Evolutionary conservation across 1,284 basidiomycete genomes (phyloP).

Genomic region (Coniferiporia sulphurascens): DNA sequence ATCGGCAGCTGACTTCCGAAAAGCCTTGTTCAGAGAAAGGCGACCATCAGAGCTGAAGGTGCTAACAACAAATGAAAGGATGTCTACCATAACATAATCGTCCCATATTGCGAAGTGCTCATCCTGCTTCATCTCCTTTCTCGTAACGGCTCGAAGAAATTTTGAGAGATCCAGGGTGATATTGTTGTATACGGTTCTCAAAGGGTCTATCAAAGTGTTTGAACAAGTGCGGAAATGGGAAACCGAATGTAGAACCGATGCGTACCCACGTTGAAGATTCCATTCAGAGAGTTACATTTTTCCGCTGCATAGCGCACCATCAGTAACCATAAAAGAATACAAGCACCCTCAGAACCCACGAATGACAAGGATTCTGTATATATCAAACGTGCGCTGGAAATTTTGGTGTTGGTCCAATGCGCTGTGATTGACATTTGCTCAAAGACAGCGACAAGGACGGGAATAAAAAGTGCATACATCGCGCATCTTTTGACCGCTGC

Average conservation of each 20-base stretch:
- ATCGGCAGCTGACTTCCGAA: background rate
- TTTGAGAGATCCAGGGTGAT: conserved; percentile 3
- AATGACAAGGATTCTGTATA: conserved; percentile 10
- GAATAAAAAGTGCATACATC: background rate
- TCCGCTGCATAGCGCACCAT: background rate
- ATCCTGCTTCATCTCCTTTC: conserved; percentile 1
- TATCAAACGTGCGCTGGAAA: conserved; percentile 10
- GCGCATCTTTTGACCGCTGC: conserved; percentile 1
- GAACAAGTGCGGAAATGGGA: background rate
- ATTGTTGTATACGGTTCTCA: conserved; percentile 1
- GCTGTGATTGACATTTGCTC: background rate
- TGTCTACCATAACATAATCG: background rate
- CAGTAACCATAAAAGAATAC: background rate
- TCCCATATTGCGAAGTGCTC: conserved; percentile 4
- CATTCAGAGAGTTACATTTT: conserved; percentile 13
- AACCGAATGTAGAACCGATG: background rate
- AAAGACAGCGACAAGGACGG: background rate
- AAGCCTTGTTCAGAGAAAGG: background rate
- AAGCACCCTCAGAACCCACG: background rate
- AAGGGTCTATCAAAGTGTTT: conserved; percentile 4
- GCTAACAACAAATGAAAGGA: background rate
- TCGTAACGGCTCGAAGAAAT: conserved; percentile 1
- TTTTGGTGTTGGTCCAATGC: conserved; percentile 15
- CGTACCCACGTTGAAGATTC: conserved; percentile 11
- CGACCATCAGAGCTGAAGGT: background rate